Evolutionary conservation across 1,284 basidiomycete genomes (phyloP).

Genomic region (Earliella scabrosa): DNA sequence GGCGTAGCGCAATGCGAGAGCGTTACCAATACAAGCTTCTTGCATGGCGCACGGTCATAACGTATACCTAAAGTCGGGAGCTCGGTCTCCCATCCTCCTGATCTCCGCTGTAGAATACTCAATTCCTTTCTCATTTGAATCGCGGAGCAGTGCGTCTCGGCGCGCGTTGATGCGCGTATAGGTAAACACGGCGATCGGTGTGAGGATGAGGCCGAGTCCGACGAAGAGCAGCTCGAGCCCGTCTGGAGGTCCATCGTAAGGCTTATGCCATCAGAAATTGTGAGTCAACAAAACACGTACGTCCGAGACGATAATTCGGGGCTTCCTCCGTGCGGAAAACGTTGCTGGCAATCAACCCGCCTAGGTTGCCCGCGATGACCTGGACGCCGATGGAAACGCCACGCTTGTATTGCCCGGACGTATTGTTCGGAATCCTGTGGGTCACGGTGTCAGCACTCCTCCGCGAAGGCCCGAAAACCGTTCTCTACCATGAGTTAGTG

Average conservation of each 20-base stretch:
- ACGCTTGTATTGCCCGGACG: neutral
- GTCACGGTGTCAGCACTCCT: neutral
- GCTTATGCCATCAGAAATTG: no score
- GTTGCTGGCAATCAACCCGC: conserved; percentile 59
- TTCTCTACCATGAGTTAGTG: conserved; percentile 55
- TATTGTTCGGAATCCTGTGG: neutral
- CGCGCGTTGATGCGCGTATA: conserved; percentile 61
- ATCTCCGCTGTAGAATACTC: conserved; percentile 40
- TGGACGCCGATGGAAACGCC: neutral
- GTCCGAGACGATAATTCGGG: conserved; percentile 38
- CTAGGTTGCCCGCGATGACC: conserved; percentile 63
- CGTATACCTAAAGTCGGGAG: conserved; percentile 68
- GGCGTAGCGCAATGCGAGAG: no score
- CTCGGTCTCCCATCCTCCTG: conserved; percentile 59
- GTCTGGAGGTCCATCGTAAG: conserved; percentile 41
- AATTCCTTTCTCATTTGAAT: conserved; percentile 26
- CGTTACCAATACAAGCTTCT: no score
- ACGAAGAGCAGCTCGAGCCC: conserved; percentile 70
- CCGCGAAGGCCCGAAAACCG: no score
- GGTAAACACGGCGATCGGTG: conserved; percentile 49
- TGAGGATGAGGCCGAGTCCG: conserved; percentile 60
- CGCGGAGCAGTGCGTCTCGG: conserved; percentile 32
- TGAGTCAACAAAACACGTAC: neutral
- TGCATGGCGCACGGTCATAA: no score
- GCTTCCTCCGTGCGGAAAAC: conserved; percentile 62